Conservation (phyloP, 139 green algal species). For the Chlorella ohadii region DNA sequence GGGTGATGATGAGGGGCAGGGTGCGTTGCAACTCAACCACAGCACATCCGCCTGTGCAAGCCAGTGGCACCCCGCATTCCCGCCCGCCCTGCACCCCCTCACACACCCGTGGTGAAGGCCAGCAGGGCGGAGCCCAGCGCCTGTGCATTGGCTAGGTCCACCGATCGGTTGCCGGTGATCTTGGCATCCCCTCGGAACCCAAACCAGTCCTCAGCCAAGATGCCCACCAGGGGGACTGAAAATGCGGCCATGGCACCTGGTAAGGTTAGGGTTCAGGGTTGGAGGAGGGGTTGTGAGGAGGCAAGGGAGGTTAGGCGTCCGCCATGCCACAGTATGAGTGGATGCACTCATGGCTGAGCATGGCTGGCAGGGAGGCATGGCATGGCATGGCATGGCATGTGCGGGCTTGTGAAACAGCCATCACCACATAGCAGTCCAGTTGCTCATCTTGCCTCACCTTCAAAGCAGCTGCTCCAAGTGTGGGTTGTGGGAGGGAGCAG, state of each 20-base stretch:
- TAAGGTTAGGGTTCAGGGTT: not conserved
- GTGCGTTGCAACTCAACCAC: too few relatives aligned
- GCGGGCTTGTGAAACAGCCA: not conserved
- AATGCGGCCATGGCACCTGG: slow-evolving; percentile 50
- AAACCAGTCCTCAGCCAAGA: slow-evolving; percentile 64
- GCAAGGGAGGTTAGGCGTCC: too few relatives aligned
- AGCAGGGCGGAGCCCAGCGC: slow-evolving; percentile 53
- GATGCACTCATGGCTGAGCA: too few relatives aligned
- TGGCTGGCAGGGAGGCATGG: too few relatives aligned
- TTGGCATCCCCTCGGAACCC: slow-evolving; percentile 55
- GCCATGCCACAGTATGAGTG: too few relatives aligned
- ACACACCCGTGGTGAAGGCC: slow-evolving; percentile 35
- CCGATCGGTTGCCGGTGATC: slow-evolving; percentile 15
- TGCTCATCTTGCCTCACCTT: not conserved
- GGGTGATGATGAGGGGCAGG: not conserved
- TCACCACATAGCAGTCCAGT: not conserved
- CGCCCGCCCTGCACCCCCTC: too few relatives aligned
- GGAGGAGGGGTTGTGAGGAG: too few relatives aligned
- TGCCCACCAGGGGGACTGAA: slow-evolving; percentile 65
- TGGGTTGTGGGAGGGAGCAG: too few relatives aligned
- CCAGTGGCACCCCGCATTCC: too few relatives aligned
- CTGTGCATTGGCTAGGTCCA: slow-evolving; percentile 40
- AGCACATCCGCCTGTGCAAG: too few relatives aligned
- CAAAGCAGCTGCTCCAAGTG: slow-evolving; percentile 2
- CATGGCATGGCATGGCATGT: not conserved